phyloP scores from a whole-genome alignment of 805 yeast genomes.

The Maudiozyma saulgeensis region DNA sequence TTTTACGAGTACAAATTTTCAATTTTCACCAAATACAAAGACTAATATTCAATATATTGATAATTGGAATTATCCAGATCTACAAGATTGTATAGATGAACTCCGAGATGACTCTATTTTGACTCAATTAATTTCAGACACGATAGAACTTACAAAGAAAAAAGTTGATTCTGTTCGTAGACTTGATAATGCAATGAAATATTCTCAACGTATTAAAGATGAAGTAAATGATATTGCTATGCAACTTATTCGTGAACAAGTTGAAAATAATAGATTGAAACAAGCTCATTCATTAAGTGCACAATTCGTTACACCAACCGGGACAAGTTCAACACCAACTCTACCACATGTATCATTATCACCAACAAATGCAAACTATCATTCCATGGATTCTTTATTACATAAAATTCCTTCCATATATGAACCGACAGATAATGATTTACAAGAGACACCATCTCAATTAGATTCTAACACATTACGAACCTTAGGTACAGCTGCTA shows the following conservation, averaged over 20 bases:
- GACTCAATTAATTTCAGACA: slow-evolving; percentile 52
- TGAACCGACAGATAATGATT: not conserved
- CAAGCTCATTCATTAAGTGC: slow-evolving; percentile 6
- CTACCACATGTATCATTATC: not conserved
- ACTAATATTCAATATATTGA: slow-evolving; percentile 41
- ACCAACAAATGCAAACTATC: not conserved
- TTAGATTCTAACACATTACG: not conserved
- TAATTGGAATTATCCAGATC: slow-evolving; percentile 13
- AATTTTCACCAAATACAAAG: slow-evolving; percentile 53
- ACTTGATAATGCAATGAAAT: slow-evolving; percentile 63
- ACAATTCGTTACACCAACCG: not conserved
- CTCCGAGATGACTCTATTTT: slow-evolving; percentile 46
- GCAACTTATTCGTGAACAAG: slow-evolving; percentile 51
- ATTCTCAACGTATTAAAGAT: slow-evolving; percentile 62
- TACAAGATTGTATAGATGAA: slow-evolving; percentile 1
- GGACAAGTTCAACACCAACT: not conserved
- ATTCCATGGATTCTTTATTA: not conserved
- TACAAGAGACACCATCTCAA: not conserved
- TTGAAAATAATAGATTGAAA: slow-evolving; percentile 35
- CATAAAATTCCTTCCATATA: not conserved
- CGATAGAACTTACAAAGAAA: slow-evolving; percentile 46
- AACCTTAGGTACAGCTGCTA: not conserved
- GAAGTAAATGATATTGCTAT: slow-evolving; percentile 70
- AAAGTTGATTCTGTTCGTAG: slow-evolving; percentile 66
- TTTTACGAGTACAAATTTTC: slow-evolving; percentile 37